phyloP scores from a whole-genome alignment of 345 rosid genomes.

The Iberis pinnata region DNA sequence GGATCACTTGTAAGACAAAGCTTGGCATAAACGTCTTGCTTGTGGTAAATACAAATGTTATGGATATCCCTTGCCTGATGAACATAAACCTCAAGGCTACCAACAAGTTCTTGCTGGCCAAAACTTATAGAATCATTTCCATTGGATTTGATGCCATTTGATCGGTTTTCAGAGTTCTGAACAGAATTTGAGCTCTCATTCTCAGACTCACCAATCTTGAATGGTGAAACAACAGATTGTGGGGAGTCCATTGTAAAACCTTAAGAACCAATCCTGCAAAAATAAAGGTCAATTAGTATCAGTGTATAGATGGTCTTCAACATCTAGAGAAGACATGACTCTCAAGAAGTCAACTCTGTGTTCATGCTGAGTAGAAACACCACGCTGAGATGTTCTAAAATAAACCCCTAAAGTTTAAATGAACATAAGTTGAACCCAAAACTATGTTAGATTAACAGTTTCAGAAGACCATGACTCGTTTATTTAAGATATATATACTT shows the following conservation, averaged over 20 bases:
- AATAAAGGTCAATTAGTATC: too few species aligned
- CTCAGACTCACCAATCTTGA: conserved; percentile 53
- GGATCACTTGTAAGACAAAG: conserved; percentile 76
- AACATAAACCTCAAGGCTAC: conserved; percentile 67
- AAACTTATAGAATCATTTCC: conserved; percentile 32
- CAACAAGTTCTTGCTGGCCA: conserved; percentile 41
- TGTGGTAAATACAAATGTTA: conserved; percentile 95
- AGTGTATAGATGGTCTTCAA: too few species aligned
- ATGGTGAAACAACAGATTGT: conserved; percentile 89
- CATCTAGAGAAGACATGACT: too few species aligned
- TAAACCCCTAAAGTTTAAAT: too few species aligned
- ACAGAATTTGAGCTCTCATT: conserved; percentile 38
- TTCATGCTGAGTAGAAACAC: too few species aligned
- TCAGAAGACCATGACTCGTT: too few species aligned
- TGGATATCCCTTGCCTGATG: conserved; percentile 96
- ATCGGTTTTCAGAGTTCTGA: conserved; percentile 28
- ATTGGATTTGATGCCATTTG: conserved; percentile 39
- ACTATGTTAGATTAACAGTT: too few species aligned
- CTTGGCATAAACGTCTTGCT: conserved; percentile 98
- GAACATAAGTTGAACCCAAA: too few species aligned
- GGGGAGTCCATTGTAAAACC: conserved; percentile 76
- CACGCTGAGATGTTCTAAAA: too few species aligned
- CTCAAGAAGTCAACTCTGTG: too few species aligned
- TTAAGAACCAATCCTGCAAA: too few species aligned
- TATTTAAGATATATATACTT: too few species aligned